A percentile compares a stretch with the other conserved stretches of the same genome.
Conservation (phyloP, 2,329 filamentous ascomycete genomes). For the Trichoderma arundinaceum region DNA sequence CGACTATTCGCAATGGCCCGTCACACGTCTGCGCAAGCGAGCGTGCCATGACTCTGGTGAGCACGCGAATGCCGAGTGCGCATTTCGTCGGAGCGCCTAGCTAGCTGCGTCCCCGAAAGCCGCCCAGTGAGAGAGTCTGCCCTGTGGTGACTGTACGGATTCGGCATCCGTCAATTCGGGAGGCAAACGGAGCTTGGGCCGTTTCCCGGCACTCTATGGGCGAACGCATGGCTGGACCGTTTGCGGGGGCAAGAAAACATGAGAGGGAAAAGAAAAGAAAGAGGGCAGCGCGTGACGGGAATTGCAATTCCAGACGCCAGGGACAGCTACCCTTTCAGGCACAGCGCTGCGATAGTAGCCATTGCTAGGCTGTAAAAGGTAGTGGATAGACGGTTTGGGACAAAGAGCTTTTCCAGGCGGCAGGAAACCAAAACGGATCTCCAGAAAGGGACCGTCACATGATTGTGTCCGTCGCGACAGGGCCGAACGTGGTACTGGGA, state of each 20-base stretch:
- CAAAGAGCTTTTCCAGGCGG: background rate
- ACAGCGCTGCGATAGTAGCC: background rate
- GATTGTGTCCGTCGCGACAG: slow-evolving; percentile 31
- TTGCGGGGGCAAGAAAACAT: slow-evolving; percentile 22
- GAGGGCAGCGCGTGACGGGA: slow-evolving; percentile 26
- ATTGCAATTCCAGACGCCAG: slow-evolving; percentile 14
- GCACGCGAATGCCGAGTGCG: slow-evolving; percentile 11
- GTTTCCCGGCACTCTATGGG: slow-evolving; percentile 11
- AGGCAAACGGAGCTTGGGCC: slow-evolving; percentile 20
- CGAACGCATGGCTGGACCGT: slow-evolving; percentile 19
- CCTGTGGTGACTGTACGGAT: slow-evolving; percentile 20
- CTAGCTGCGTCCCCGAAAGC: slow-evolving; percentile 16
- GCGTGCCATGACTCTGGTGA: slow-evolving; percentile 15
- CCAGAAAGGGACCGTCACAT: slow-evolving; percentile 31
- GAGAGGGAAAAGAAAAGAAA: background rate
- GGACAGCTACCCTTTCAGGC: slow-evolving; percentile 21
- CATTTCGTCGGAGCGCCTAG: slow-evolving; percentile 7
- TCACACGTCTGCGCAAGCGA: slow-evolving; percentile 22
- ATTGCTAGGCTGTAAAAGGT: background rate
- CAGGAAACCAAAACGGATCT: slow-evolving; percentile 28
- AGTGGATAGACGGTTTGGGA: slow-evolving; percentile 4
- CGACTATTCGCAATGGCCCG: slow-evolving; percentile 13
- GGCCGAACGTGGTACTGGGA: slow-evolving; percentile 17
- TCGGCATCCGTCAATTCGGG: slow-evolving; percentile 23
- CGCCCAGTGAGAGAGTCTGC: background rate